phyloP scores from a whole-genome alignment of 192 early-diverging fungal genomes.

The Phlyctochytrium planicorne region DNA sequence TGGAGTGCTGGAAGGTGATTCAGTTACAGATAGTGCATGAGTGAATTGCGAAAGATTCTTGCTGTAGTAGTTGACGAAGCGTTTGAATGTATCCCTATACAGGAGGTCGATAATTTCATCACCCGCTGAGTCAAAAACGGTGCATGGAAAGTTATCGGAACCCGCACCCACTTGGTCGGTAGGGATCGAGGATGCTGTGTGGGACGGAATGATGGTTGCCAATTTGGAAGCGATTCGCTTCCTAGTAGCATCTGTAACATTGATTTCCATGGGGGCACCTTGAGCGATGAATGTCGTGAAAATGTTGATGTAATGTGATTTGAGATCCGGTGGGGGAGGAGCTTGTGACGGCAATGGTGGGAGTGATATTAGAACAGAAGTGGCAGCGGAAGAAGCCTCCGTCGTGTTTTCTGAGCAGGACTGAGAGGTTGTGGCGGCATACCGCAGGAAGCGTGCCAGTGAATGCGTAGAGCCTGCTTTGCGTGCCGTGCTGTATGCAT shows the following conservation, averaged over 20 bases:
- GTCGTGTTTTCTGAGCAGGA: not conserved
- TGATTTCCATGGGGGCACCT: not conserved
- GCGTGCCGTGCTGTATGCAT: not conserved
- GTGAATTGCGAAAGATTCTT: not conserved
- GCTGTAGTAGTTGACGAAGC: not conserved
- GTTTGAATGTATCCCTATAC: not conserved
- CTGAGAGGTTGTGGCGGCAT: not conserved
- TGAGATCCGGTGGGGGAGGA: not conserved
- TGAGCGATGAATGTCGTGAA: not conserved
- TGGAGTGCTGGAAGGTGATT: not conserved
- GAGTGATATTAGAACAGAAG: not conserved
- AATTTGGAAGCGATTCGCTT: not conserved
- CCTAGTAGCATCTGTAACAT: not conserved
- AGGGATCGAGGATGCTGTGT: not conserved
- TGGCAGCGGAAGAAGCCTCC: not conserved
- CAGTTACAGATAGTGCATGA: not conserved
- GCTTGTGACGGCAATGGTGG: not conserved
- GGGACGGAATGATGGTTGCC: not conserved
- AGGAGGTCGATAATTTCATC: not conserved
- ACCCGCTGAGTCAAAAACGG: not conserved
- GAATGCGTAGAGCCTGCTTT: not conserved
- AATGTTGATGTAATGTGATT: not conserved
- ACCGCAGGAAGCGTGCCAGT: not conserved
- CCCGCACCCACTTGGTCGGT: not conserved
- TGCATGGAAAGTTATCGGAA: not conserved